These are phyloP conservation scores for Apiotrichum sp. DNA, from an alignment of 1,284 basidiomycete species.

Conservation along the genomic window DNA sequence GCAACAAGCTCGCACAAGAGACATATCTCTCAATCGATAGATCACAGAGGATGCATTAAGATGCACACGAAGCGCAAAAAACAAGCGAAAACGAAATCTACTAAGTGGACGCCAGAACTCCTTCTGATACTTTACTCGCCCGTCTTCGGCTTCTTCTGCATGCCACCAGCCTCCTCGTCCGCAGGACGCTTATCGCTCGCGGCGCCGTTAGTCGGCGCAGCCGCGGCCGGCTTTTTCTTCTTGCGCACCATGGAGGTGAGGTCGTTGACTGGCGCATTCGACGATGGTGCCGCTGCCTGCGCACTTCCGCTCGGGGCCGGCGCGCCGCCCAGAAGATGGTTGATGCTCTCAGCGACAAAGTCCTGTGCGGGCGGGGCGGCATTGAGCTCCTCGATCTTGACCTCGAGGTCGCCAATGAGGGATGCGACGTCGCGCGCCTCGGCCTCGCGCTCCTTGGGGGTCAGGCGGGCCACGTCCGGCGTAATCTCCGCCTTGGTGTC, in stretches of 20 bases:
- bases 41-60: not conserved
- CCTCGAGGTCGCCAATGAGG: slow-evolving; percentile 68
- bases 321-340: slow-evolving; percentile 51
- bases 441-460: slow-evolving; percentile 60
- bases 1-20: too few relatives aligned
- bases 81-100: slow-evolving; percentile 2
- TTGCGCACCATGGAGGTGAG: slow-evolving; percentile 75
- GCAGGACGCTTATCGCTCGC: slow-evolving; percentile 18
- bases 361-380: slow-evolving; percentile 58
- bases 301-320: not conserved
- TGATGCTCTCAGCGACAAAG: slow-evolving; percentile 45
- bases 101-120: not conserved
- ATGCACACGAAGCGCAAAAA: not conserved
- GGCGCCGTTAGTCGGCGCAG: not conserved
- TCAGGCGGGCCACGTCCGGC: slow-evolving; percentile 49
- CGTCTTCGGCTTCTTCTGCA: slow-evolving; percentile 60
- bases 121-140: slow-evolving; percentile 35
- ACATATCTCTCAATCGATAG: too few relatives aligned
- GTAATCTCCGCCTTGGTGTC: slow-evolving; percentile 33
- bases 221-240: slow-evolving; percentile 51
- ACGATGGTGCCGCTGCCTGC: slow-evolving; percentile 33
- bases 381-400: slow-evolving; percentile 86
- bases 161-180: slow-evolving; percentile 45
- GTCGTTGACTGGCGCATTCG: slow-evolving; percentile 60
- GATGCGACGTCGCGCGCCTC: slow-evolving; percentile 70